phyloP scores from a whole-genome alignment of 1,284 basidiomycete species.

The Meira miltonrushii region DNA sequence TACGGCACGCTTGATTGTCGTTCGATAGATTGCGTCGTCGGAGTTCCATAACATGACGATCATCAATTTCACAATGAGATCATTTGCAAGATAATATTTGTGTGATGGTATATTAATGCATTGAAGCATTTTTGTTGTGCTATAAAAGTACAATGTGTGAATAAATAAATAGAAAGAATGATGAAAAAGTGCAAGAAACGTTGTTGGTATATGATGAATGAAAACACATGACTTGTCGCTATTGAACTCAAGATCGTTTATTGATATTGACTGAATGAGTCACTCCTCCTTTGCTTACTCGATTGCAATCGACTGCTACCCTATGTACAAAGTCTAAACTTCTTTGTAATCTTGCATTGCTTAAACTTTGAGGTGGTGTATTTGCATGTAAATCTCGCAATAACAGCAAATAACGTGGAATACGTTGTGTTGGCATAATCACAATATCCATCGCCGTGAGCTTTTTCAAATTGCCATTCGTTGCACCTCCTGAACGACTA shows the following conservation, averaged over 20 bases:
- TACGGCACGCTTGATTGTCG: not conserved
- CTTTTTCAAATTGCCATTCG: slow-evolving; percentile 17
- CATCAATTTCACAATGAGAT: no score
- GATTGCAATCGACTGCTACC: slow-evolving; percentile 25
- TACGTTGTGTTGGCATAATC: slow-evolving; percentile 49
- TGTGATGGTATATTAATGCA: not conserved
- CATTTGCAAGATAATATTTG: no score
- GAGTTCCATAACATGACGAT: no score
- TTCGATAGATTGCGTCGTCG: no score
- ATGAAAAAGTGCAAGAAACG: not conserved
- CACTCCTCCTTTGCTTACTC: slow-evolving; percentile 14
- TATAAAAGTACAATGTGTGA: not conserved
- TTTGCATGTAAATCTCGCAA: slow-evolving; percentile 38
- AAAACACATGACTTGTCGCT: not conserved
- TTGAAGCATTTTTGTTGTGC: not conserved
- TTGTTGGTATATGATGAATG: not conserved
- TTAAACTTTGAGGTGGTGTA: slow-evolving; percentile 35
- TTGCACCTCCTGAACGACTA: no score
- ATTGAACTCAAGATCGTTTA: not conserved
- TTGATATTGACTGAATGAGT: not conserved
- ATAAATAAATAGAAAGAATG: not conserved
- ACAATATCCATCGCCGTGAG: slow-evolving; percentile 43
- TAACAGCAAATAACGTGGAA: slow-evolving; percentile 40
- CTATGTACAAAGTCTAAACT: slow-evolving; percentile 23
- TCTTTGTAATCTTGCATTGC: slow-evolving; percentile 28